A percentile compares a stretch with the other conserved stretches of the same genome.
Conservation (phyloP, 106 monocot species). For the Gastrodia elata region DNA sequence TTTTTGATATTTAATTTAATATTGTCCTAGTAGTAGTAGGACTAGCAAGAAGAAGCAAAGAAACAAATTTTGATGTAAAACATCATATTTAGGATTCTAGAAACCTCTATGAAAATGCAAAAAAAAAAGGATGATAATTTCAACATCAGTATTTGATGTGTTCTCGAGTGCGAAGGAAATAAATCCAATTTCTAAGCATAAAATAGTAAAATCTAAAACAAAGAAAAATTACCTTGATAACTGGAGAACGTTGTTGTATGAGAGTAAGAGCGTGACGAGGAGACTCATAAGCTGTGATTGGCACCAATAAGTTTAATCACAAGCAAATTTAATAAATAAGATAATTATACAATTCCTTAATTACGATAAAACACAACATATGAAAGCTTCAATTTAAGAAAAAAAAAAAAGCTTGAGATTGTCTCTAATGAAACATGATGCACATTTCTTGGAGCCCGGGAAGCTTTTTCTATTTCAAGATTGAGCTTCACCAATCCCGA, state of each 20-base stretch:
- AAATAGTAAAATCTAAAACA: neutral
- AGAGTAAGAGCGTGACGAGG: slow-evolving; percentile 25
- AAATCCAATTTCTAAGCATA: neutral
- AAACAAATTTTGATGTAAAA: neutral
- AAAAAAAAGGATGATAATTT: neutral
- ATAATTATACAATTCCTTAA: neutral
- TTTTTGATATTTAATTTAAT: neutral
- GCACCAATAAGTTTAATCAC: neutral
- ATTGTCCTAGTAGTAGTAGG: neutral
- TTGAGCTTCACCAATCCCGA: no score
- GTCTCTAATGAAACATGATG: no score
- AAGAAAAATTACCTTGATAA: slow-evolving; percentile 41
- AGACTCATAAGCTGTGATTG: slow-evolving; percentile 47
- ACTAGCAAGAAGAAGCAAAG: neutral
- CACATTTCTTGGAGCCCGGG: no score
- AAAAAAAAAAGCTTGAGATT: neutral
- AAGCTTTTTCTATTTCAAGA: no score
- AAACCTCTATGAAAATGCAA: neutral
- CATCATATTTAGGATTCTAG: neutral
- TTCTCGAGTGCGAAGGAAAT: neutral
- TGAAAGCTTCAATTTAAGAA: neutral
- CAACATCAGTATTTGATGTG: neutral
- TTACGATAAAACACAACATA: neutral
- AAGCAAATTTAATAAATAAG: neutral
- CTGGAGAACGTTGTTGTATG: slow-evolving; percentile 68